Conservation (phyloP, 305 asterid genomes). For the Rubia peregrina region DNA sequence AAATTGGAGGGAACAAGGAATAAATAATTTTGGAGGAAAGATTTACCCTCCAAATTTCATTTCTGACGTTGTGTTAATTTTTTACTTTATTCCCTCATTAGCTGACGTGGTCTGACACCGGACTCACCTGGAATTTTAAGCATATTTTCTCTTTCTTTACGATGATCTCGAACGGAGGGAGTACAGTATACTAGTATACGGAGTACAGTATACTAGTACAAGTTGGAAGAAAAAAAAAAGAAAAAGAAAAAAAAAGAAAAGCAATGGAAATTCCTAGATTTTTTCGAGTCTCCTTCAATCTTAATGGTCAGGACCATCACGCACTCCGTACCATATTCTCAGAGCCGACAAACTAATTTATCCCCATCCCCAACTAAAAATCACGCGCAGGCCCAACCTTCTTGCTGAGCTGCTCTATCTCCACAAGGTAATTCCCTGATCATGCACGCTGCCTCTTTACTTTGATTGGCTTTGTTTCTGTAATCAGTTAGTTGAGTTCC, state of each 20-base stretch:
- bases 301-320: conserved; percentile 1
- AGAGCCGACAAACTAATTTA: not conserved
- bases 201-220: no score
- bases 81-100: no score
- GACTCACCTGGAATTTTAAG: no score
- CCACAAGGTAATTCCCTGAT: not conserved
- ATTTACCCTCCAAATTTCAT: no score
- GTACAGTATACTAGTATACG: no score
- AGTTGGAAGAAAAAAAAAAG: not conserved
- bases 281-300: not conserved
- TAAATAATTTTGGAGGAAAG: no score
- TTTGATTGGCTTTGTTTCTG: not conserved
- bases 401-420: not conserved
- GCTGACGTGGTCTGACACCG: no score
- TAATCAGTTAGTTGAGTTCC: not conserved
- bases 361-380: not conserved
- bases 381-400: not conserved
- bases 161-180: no score
- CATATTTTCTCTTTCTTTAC: no score
- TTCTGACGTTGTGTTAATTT: no score
- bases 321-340: not conserved
- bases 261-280: not conserved
- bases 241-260: no score
- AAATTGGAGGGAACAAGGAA: no score
- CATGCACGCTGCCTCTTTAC: not conserved